Conservation (phyloP, 2,329 filamentous ascomycete genomes). For the Beauveria scarabaeidicola region DNA sequence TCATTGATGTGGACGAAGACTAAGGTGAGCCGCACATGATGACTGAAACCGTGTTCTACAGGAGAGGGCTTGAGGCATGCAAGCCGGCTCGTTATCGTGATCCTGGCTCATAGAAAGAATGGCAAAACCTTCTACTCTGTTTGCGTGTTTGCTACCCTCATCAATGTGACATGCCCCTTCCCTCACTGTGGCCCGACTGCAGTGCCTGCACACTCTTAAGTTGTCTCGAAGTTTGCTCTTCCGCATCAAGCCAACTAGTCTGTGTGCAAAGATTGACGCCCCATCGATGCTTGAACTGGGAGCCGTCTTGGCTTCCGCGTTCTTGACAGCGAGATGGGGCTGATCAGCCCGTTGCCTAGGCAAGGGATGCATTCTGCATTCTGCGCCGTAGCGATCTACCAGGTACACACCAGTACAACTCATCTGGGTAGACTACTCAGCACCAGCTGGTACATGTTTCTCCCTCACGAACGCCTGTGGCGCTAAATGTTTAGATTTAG, state of each 20-base stretch:
- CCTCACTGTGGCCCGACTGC: not conserved
- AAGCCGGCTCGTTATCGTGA: not conserved
- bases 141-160: not conserved
- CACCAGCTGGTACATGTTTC: constrained; percentile 6
- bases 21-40: constrained; percentile 36
- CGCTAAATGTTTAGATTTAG: not conserved
- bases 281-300: constrained; percentile 32
- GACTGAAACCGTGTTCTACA: not conserved
- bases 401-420: constrained; percentile 8
- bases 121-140: constrained; percentile 1
- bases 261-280: constrained; percentile 75
- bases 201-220: constrained; percentile 83
- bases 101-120: constrained; percentile 3
- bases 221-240: constrained; percentile 68
- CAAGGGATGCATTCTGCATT: constrained; percentile 9
- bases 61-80: not conserved
- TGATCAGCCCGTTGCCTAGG: constrained; percentile 3
- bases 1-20: constrained; percentile 66
- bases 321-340: not conserved
- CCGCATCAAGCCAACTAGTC: constrained; percentile 93
- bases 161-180: not conserved
- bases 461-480: not conserved
- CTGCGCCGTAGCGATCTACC: constrained; percentile 3
- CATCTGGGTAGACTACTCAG: constrained; percentile 5
- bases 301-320: constrained; percentile 41